phyloP scores from a whole-genome alignment of 139 green algal species.

The Chlorella sp. region DNA sequence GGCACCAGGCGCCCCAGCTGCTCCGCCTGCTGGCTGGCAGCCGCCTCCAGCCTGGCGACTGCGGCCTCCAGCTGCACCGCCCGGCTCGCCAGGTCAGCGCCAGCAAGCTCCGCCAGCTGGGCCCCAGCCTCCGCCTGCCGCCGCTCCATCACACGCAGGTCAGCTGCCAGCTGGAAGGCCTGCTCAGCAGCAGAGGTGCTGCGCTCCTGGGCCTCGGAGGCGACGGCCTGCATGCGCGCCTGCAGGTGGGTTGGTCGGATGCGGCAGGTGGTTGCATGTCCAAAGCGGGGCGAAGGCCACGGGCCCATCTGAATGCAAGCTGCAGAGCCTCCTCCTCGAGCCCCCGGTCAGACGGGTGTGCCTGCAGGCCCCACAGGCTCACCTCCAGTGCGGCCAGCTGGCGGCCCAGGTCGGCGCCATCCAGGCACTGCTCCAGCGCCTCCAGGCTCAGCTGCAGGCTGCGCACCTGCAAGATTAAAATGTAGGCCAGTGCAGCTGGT shows the following conservation, averaged over 20 bases:
- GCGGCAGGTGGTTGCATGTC: too few species aligned
- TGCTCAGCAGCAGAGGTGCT: background rate
- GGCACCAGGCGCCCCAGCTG: background rate
- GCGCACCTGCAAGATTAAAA: background rate
- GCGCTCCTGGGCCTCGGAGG: background rate
- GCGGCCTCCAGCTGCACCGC: background rate
- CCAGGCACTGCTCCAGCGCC: conserved; percentile 19
- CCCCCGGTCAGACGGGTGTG: too few species aligned
- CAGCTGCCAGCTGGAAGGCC: background rate
- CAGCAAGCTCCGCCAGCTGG: background rate
- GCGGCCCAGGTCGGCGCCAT: background rate
- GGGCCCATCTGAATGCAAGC: too few species aligned
- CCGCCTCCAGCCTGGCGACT: background rate
- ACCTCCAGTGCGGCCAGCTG: conserved; percentile 4
- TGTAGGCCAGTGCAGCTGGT: background rate
- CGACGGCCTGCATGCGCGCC: background rate
- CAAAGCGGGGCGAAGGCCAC: too few species aligned
- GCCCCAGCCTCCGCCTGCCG: background rate
- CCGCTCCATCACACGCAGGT: background rate
- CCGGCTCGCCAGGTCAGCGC: too few species aligned
- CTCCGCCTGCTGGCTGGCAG: background rate
- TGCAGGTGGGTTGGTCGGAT: background rate
- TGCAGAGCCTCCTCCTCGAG: too few species aligned
- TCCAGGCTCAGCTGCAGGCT: conserved; percentile 26
- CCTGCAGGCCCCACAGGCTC: too few species aligned